Evolutionary conservation across 2,329 filamentous ascomycete species (phyloP).

Genomic region (Westerdykella aurantiaca): DNA sequence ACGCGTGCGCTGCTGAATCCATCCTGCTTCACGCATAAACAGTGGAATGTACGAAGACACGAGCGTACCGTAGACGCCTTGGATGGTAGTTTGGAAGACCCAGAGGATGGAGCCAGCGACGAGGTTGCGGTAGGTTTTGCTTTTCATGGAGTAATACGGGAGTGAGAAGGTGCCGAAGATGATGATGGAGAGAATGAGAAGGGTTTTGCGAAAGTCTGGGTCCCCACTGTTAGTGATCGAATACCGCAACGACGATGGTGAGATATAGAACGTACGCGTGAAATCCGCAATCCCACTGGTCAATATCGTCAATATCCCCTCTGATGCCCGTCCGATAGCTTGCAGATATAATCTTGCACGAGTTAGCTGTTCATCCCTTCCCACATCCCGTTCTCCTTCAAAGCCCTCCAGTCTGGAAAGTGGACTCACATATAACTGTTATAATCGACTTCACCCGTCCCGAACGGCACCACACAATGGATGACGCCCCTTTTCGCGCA

Average conservation of each 20-base stretch:
- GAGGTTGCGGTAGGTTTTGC: conserved; percentile 9
- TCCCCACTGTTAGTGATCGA: no score
- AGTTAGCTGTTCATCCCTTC: not conserved
- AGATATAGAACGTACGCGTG: conserved; percentile 5
- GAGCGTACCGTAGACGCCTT: conserved; percentile 13
- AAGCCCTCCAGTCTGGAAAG: not conserved
- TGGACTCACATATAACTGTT: conserved; percentile 12
- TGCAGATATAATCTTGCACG: conserved; percentile 10
- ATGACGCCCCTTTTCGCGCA: conserved; percentile 11
- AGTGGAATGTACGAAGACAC: conserved; percentile 16
- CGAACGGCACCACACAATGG: conserved; percentile 13
- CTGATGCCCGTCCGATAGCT: conserved; percentile 14
- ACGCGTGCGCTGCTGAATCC: conserved; percentile 3
- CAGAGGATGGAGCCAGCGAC: conserved; percentile 9
- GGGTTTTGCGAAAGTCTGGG: conserved; percentile 8
- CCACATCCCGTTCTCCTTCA: not conserved
- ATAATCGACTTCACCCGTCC: conserved; percentile 13
- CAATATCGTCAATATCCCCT: conserved; percentile 10
- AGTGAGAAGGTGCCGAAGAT: conserved; percentile 12
- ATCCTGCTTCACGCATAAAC: conserved; percentile 15
- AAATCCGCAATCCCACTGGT: conserved; percentile 14
- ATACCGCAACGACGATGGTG: no score
- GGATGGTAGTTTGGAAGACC: conserved; percentile 10
- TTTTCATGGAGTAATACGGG: conserved; percentile 10
- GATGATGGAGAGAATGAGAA: conserved; percentile 7